Evolutionary conservation across 1,284 basidiomycete species (phyloP), one percentile per base, ranked within the genome.

Genomic region (Sporisorium scitamineum): DNA sequence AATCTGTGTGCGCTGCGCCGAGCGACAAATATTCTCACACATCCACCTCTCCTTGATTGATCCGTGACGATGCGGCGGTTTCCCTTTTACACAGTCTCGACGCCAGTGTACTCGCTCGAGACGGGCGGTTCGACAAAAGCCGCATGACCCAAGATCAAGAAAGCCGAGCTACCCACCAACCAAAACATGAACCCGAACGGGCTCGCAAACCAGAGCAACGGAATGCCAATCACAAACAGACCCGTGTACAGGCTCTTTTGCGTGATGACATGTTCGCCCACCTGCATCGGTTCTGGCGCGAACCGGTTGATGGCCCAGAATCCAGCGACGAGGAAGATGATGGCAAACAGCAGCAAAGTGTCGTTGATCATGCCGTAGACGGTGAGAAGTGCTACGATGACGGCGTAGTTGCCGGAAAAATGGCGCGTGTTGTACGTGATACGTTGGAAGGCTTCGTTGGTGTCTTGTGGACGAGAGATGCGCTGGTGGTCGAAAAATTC

Each of bases 341-440:
- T 88, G 5, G 95, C 91, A 80, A 96, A 88, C 72, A 98, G 89
- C 50, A 99, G 90, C 42, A 90, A 86, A 8, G 90, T 90, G 86
- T 93, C 95, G 70, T 92, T 94, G 80, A 98, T 86, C 92, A 98
- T 86, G 18, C 95, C 93, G 86, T 97, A 99, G 63, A 98, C 90
- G 18, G 91, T 93, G 61, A 98, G 89, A 51, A 92, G 86, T 55
- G 89, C 90, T 20, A 97, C 88, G 78, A 98, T 89, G 81, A 97
- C 87, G 45, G 91, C 90, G 87, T 97, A 97, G 87, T 97, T 97
- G 37, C 78, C 80, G 8, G 80, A 82, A 56, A 86, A 86, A 70
- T 86, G 82, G 14, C 84, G 77, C 16, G 94, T 94, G 88, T 97
- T 97, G 88, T 96, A 94, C 42, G 94, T 93, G 89, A 96, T 92